Percentiles rank a stretch among this genome's conserved stretches.
phyloP scores from a whole-genome alignment of 805 yeast genomes.

The Candida methanosorbosa region DNA sequence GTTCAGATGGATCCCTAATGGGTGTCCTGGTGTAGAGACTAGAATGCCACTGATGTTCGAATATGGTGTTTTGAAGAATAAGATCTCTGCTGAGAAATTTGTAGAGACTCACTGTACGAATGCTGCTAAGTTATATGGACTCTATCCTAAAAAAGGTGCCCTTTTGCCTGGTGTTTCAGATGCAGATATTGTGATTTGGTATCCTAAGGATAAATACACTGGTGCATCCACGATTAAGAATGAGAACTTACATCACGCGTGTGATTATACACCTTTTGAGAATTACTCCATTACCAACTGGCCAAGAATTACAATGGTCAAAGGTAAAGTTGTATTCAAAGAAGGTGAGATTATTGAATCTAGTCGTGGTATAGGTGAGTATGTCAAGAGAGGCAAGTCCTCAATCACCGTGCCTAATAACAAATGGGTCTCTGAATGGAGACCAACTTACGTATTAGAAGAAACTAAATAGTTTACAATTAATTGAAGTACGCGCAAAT shows the following conservation, averaged over 20 bases:
- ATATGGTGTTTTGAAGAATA: constrained; percentile 7
- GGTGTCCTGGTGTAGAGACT: constrained; percentile 13
- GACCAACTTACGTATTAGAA: constrained; percentile 3
- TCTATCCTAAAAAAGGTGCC: constrained; percentile 7
- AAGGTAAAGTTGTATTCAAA: constrained; percentile 7
- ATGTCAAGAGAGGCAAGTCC: constrained; percentile 4
- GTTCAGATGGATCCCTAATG: constrained; percentile 13
- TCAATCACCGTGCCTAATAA: constrained; percentile 3
- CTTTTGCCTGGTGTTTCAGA: constrained; percentile 8
- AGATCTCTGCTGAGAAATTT: constrained; percentile 5
- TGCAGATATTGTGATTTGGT: constrained; percentile 14
- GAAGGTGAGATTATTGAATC: constrained; percentile 4
- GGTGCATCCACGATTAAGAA: constrained; percentile 5
- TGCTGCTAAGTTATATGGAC: constrained; percentile 6
- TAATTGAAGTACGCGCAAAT: too few relatives aligned
- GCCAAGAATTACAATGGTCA: constrained; percentile 12
- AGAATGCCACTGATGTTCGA: constrained; percentile 10
- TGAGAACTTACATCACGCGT: constrained; percentile 6
- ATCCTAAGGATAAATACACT: constrained; percentile 7
- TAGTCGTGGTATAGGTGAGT: constrained; percentile 2
- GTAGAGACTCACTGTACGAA: constrained; percentile 5
- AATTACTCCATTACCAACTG: constrained; percentile 10
- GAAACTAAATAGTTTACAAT: too few relatives aligned
- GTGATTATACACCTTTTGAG: constrained; percentile 14
- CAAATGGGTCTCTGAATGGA: constrained; percentile 6